phyloP scores from a whole-genome alignment of 352 stramenopile species.

The Peronospora destructor region DNA sequence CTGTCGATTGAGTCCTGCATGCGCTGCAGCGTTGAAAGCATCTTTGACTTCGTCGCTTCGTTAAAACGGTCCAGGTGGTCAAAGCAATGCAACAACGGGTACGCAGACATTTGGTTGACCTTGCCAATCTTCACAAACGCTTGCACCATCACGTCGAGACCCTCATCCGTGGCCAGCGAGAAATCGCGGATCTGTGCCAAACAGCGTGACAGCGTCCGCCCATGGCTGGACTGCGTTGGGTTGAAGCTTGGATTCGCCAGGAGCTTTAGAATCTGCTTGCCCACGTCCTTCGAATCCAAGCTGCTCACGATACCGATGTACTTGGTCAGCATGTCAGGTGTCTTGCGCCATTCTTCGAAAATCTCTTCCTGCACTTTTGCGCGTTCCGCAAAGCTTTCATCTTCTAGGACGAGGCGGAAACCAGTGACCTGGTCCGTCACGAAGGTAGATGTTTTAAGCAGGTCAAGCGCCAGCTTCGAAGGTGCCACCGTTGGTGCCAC shows the following conservation, averaged over 20 bases:
- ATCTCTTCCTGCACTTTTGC: slow-evolving; percentile 59
- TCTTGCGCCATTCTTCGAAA: slow-evolving; percentile 63
- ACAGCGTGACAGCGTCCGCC: slow-evolving; percentile 51
- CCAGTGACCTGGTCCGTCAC: slow-evolving; percentile 52
- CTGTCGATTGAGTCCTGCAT: slow-evolving; percentile 76
- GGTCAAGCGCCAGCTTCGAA: slow-evolving; percentile 41
- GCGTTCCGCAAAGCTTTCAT: slow-evolving; percentile 51
- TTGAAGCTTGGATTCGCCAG: slow-evolving; percentile 69
- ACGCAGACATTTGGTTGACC: slow-evolving; percentile 82
- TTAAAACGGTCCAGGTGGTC: slow-evolving; percentile 72
- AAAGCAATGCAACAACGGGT: slow-evolving; percentile 74
- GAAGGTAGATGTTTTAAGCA: slow-evolving; percentile 66
- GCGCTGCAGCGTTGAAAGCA: slow-evolving; percentile 45
- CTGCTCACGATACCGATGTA: slow-evolving; percentile 75
- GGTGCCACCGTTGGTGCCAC: slow-evolving; percentile 41
- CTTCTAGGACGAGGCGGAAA: slow-evolving; percentile 60
- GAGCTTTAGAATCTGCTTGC: slow-evolving; percentile 63
- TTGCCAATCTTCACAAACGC: slow-evolving; percentile 76
- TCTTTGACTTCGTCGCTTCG: slow-evolving; percentile 45
- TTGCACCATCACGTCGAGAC: slow-evolving; percentile 61
- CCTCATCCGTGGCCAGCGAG: slow-evolving; percentile 67
- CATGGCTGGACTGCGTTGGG: slow-evolving; percentile 63
- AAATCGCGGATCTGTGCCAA: slow-evolving; percentile 72
- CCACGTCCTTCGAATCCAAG: slow-evolving; percentile 54
- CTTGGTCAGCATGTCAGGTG: slow-evolving; percentile 68